Evolutionary conservation across 1,284 basidiomycete genomes (phyloP).

Genomic region (Singerocomus inundabilis): DNA sequence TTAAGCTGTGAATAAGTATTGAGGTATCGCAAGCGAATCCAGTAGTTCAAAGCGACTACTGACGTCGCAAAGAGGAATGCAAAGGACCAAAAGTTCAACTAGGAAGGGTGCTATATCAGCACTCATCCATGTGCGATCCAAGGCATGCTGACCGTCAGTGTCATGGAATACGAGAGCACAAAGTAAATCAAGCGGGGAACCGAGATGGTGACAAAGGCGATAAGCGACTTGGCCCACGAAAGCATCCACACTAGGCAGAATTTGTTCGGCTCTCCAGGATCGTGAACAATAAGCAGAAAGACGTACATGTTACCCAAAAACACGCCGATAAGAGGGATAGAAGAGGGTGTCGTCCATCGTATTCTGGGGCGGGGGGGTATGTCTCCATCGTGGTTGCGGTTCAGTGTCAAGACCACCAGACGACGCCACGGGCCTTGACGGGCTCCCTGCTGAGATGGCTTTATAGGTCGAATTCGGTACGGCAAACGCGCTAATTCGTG

Average conservation of each 20-base stretch:
- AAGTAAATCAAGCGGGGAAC: constrained; percentile 75
- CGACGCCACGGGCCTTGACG: not conserved
- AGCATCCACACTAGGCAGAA: constrained; percentile 68
- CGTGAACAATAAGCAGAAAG: not conserved
- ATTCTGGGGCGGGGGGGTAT: constrained; percentile 12
- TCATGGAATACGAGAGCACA: constrained; percentile 85
- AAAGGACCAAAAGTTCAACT: constrained; percentile 90
- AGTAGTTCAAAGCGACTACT: constrained; percentile 72
- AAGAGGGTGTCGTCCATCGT: constrained; percentile 49
- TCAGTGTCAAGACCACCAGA: not conserved
- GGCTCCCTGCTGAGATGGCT: not conserved
- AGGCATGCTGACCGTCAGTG: constrained; percentile 61
- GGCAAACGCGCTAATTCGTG: constrained; percentile 17
- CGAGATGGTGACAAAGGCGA: constrained; percentile 78
- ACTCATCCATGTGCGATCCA: not conserved
- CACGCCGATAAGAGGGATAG: constrained; percentile 74
- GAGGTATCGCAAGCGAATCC: constrained; percentile 81
- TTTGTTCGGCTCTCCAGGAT: constrained; percentile 9
- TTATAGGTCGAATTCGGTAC: constrained; percentile 9
- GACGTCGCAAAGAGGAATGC: constrained; percentile 71
- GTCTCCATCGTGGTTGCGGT: constrained; percentile 28
- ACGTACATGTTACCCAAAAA: constrained; percentile 79
- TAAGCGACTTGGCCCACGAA: constrained; percentile 68
- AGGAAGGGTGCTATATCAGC: constrained; percentile 10
- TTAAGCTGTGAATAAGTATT: constrained; percentile 79